Percentiles rank a stretch among this genome's conserved stretches.
phyloP scores from a whole-genome alignment of 2,329 filamentous ascomycete genomes.

The Fusarium metavorans region DNA sequence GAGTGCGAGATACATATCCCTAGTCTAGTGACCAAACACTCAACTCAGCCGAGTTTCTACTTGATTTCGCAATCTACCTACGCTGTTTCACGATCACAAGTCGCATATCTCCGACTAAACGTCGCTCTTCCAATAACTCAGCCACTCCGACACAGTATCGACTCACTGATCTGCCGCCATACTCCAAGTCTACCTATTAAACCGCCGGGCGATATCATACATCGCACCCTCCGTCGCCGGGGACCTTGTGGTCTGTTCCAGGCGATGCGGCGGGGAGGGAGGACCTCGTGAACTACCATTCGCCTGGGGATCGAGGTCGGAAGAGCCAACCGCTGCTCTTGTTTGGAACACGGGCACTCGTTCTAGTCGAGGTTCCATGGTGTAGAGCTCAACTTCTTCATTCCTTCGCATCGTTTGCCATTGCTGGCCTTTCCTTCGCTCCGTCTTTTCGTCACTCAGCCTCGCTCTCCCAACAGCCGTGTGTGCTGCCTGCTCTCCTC shows the following conservation, averaged over 20 bases:
- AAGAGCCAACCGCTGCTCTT: slow-evolving; percentile 31
- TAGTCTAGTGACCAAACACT: neutral
- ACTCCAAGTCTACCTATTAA: neutral
- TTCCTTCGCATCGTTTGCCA: slow-evolving; percentile 20
- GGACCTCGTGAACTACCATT: slow-evolving; percentile 52
- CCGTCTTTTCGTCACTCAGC: slow-evolving; percentile 4
- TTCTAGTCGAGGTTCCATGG: slow-evolving; percentile 25
- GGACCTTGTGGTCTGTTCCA: slow-evolving; percentile 46
- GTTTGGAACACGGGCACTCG: slow-evolving; percentile 6
- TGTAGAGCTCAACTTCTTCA: slow-evolving; percentile 14
- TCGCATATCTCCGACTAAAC: neutral
- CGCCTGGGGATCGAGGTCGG: slow-evolving; percentile 50
- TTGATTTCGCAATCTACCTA: slow-evolving; percentile 6
- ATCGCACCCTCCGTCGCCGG: slow-evolving; percentile 35
- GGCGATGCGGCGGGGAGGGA: slow-evolving; percentile 61
- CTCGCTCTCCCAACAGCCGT: neutral
- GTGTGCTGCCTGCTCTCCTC: neutral
- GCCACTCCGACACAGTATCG: neutral
- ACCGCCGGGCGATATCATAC: slow-evolving; percentile 22
- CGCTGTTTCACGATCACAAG: slow-evolving; percentile 4
- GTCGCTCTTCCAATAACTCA: neutral
- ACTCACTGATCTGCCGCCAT: neutral
- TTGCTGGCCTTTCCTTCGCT: slow-evolving; percentile 16
- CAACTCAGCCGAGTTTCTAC: neutral
- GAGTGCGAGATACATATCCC: neutral